Evolutionary conservation across 2,329 filamentous ascomycete genomes (phyloP).

Genomic region (Aspergillus ustus): DNA sequence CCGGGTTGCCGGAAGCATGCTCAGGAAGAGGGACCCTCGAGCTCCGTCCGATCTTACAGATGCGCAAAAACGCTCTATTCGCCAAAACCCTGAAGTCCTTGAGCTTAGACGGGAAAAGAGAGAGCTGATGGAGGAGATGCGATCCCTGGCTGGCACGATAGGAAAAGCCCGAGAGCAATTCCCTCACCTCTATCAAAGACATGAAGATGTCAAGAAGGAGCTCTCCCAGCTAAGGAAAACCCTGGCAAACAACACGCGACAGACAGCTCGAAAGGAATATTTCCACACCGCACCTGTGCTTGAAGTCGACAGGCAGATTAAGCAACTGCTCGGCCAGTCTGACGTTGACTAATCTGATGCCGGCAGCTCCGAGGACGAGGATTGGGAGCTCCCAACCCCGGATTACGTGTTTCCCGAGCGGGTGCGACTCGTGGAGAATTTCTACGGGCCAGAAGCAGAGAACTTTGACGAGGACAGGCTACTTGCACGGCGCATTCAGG

Average conservation of each 20-base stretch:
- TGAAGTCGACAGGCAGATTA: constrained; percentile 32
- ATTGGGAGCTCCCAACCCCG: constrained; percentile 63
- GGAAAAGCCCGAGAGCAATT: constrained; percentile 25
- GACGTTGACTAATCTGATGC: constrained; percentile 64
- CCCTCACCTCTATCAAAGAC: constrained; percentile 28
- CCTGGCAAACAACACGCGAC: constrained; percentile 25
- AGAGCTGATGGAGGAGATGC: constrained; percentile 26
- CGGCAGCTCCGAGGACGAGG: constrained; percentile 72
- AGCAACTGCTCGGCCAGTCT: constrained; percentile 29
- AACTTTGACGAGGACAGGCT: constrained; percentile 30
- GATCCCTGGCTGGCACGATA: constrained; percentile 29
- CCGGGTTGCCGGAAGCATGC: constrained; percentile 28
- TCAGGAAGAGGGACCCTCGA: constrained; percentile 30
- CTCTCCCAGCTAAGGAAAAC: constrained; percentile 28
- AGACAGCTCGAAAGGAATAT: constrained; percentile 32
- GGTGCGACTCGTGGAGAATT: constrained; percentile 31
- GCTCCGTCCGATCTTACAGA: constrained; percentile 30
- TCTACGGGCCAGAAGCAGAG: constrained; percentile 32
- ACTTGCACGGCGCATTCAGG: constrained; percentile 31
- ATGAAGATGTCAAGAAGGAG: constrained; percentile 27
- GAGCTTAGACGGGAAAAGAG: constrained; percentile 31
- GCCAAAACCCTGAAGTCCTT: constrained; percentile 25
- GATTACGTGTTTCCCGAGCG: constrained; percentile 31
- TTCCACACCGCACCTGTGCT: constrained; percentile 30
- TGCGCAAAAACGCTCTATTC: constrained; percentile 24